A percentile compares a stretch with the other conserved stretches of the same genome.
phyloP scores from a whole-genome alignment of 2,329 filamentous ascomycete species.

The Hymenoscyphus scutula region DNA sequence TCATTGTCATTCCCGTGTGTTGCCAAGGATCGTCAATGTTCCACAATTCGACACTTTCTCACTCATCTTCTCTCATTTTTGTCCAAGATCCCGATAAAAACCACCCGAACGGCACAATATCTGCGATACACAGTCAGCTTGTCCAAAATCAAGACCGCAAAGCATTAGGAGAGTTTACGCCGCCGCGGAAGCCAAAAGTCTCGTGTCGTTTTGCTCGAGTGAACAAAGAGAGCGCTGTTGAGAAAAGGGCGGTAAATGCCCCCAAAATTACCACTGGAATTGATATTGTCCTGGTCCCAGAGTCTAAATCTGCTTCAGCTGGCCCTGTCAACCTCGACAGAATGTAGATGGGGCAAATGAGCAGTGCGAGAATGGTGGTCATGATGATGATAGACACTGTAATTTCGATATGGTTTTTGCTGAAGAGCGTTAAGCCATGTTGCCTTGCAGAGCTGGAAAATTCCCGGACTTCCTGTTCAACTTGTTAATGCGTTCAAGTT shows the following conservation, averaged over 20 bases:
- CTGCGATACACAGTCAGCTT: background rate
- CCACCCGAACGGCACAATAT: constrained; percentile 12
- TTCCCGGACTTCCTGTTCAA: background rate
- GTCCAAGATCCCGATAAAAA: constrained; percentile 8
- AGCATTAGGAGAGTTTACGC: background rate
- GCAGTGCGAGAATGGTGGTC: constrained; percentile 15
- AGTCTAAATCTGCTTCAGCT: background rate
- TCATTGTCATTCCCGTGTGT: background rate
- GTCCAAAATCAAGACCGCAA: background rate
- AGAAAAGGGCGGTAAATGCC: constrained; percentile 8
- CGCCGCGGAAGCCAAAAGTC: constrained; percentile 10
- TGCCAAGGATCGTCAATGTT: background rate
- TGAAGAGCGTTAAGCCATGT: constrained; percentile 13
- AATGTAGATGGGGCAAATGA: constrained; percentile 23
- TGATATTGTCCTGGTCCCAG: background rate
- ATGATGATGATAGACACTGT: constrained; percentile 17
- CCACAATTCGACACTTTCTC: too few species aligned
- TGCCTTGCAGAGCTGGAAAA: background rate
- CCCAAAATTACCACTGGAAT: background rate
- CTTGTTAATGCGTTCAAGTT: too few species aligned
- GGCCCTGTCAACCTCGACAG: constrained; percentile 16
- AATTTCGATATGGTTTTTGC: constrained; percentile 13
- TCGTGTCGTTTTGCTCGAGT: constrained; percentile 11
- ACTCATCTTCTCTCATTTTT: background rate
- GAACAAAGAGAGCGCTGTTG: constrained; percentile 1